phyloP scores from a whole-genome alignment of 805 yeast species.

The Candida hispaniensis region DNA sequence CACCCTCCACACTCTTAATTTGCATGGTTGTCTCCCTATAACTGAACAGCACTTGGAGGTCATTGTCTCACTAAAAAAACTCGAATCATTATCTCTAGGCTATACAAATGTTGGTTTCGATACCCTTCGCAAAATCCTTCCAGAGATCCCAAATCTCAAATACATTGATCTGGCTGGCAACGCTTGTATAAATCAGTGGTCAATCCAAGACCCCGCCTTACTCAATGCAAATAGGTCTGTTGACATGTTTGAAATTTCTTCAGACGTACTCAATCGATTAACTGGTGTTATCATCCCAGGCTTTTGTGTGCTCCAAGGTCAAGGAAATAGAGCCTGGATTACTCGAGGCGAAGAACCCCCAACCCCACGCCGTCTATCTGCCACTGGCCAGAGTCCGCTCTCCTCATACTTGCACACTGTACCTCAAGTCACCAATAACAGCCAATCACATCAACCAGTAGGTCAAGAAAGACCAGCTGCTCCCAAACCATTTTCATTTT shows the following conservation, averaged over 20 bases:
- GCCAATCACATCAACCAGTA: conserved; percentile 1
- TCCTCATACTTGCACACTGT: conserved; percentile 3
- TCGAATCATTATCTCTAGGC: conserved; percentile 28
- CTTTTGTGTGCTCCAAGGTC: conserved; percentile 33
- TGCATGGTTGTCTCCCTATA: conserved; percentile 53
- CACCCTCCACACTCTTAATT: conserved; percentile 40
- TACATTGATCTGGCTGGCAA: conserved; percentile 61
- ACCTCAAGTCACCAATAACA: conserved; percentile 10
- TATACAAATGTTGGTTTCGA: conserved; percentile 24
- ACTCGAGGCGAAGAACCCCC: conserved; percentile 28
- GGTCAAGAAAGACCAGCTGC: not conserved
- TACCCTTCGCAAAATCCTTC: conserved; percentile 23
- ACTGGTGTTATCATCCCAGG: conserved; percentile 28
- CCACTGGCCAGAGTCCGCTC: conserved; percentile 14
- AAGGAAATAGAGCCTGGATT: conserved; percentile 77
- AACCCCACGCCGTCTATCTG: conserved; percentile 9
- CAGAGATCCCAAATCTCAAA: conserved; percentile 31
- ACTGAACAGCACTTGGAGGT: conserved; percentile 30
- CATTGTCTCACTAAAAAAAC: conserved; percentile 22
- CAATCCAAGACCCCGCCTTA: conserved; percentile 36
- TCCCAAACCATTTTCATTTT: conserved; percentile 6
- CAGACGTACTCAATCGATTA: conserved; percentile 23
- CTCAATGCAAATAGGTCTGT: conserved; percentile 40
- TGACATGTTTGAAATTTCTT: conserved; percentile 49
- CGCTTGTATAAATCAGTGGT: conserved; percentile 48